phyloP scores from a whole-genome alignment of 2,329 filamentous ascomycete genomes.

The Myriangium duriaei region DNA sequence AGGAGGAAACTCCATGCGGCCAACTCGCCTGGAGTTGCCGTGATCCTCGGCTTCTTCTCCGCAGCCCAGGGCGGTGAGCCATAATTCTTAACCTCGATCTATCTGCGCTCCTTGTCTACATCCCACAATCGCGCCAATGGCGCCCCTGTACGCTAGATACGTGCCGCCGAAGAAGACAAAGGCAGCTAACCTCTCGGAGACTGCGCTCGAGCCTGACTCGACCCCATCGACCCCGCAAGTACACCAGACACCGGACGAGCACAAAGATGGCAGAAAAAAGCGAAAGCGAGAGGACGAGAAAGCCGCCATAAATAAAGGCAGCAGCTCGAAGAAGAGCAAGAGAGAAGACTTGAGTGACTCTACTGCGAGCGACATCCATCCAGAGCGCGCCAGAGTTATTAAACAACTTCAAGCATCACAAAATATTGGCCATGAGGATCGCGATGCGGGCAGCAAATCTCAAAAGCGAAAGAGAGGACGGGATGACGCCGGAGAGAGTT shows the following conservation, averaged over 20 bases:
- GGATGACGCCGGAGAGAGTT: conserved; percentile 3
- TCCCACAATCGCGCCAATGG: conserved; percentile 22
- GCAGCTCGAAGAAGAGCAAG: conserved; percentile 12
- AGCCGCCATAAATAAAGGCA: conserved; percentile 18
- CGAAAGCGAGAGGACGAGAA: conserved; percentile 21
- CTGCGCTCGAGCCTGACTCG: too few relatives aligned
- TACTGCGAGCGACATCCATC: not conserved
- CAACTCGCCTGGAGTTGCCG: too few relatives aligned
- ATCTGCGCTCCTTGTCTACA: too few relatives aligned
- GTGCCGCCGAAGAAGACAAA: conserved; percentile 26
- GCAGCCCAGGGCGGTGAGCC: conserved; percentile 2
- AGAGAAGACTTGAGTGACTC: conserved; percentile 9
- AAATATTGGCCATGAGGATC: too few relatives aligned
- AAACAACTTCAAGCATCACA: conserved; percentile 36
- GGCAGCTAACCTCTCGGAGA: not conserved
- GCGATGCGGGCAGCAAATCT: too few relatives aligned
- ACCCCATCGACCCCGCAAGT: too few relatives aligned
- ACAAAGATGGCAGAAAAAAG: conserved; percentile 15
- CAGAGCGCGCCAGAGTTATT: not conserved
- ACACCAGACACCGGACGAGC: too few relatives aligned
- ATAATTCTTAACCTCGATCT: conserved; percentile 1
- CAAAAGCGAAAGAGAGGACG: conserved; percentile 1
- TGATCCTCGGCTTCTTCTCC: not conserved
- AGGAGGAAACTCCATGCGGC: too few relatives aligned
- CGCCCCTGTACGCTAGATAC: conserved; percentile 35